Evolutionary conservation across 495 filamentous ascomycete genomes (phyloP), one percentile per base, ranked within the genome.

Genomic region (Bacidia rubella): DNA sequence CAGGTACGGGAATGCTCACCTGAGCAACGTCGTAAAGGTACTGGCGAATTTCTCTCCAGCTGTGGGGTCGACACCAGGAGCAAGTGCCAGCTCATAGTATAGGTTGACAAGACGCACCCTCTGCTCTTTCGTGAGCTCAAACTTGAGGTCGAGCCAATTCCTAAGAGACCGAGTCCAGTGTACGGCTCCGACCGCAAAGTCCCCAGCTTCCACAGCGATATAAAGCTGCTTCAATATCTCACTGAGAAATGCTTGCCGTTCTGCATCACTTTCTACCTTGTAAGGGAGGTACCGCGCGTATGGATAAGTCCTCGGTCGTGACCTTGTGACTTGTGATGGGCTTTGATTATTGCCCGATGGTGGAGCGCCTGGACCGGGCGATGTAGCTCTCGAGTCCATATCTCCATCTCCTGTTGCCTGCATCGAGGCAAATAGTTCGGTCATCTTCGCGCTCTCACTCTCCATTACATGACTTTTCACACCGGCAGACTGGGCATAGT

Each of bases 131-230:
- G 89, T 86, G 53, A 92, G 85, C 68, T 97, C 93, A 63, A 96
- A 99, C 70, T 99, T 99, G 62, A 97, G 77, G 9, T 82, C 82
- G 22, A 99, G 73, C 93, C 92, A 99, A 68, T 85, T 88, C 62
- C 87, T 78, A 20, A 99, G 80, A 74, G 97, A 90, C 59, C 92
- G 80, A 50, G 92, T 96, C 93, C 93, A 99, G 67, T 97, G 90
- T 20, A 94, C 74, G 11, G 92, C 92, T 15, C 92, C 93, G 0
- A 92, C 86, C 48, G 82, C 78, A 66, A 97, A 97, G 65, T 99
- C 93, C 29, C 94, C 88, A 15, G 92, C 83, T 64, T 87, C 82
- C 54, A 97, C 76, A 24, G 89, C 75, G 61, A 95, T 83, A 63
- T 94, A 97, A 23, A 99, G 82, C 58, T 94, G 85, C 60, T 86